Base-by-base conservation (phyloP, 2,329 filamentous ascomycete species). In the Nemania sp. region DNA sequence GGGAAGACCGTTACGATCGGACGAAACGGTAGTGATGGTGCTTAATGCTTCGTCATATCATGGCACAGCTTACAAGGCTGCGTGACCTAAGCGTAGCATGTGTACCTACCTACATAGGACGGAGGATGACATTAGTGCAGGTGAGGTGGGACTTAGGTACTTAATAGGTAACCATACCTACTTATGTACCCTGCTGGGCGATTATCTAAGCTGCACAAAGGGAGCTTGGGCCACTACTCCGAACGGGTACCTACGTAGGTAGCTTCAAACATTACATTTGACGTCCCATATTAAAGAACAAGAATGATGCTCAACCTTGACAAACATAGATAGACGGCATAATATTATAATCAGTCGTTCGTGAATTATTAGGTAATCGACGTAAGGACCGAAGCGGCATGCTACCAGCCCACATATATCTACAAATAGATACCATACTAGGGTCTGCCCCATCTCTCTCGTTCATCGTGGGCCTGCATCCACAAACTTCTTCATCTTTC, bases 371-470 rank as follows among this genome's bases (percentile, higher is more conserved):
- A 61, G 22, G 13, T 27, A 26, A 13, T 70, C 45, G 47, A 56
- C 41, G n/a, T 45, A 18, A n/a, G 20, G 29, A 32, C 24, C 15
- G 54, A 49, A 22, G 41, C 7, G 45, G 24, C 24, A 49, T 32
- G 8, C n/a, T 18, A 7, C 32, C 47, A 22, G 58, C 45, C 20
- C 58, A n/a, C 29, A 20, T 8, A 52, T 43, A 41, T 20, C 22
- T 53, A 45, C 35, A 53, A 53, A 20, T 38, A 5, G 15, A 27
- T 61, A 26, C 10, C 35, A 20, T 15, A 24, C 18, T 22, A n/a
- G 18, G 26, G 38, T 57, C 27, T 63, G 56, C 67, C n/a, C 63
- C 64, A 67, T 57, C 67, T 69, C 69, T 68, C 62, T 58, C 65
- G 55, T 63, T 59, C 62, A 29, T 59, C 62, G 54, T 66, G 64